Evolutionary conservation across 306 rosid genomes (phyloP).

Genomic region (Herpetospermum pedunculosum): DNA sequence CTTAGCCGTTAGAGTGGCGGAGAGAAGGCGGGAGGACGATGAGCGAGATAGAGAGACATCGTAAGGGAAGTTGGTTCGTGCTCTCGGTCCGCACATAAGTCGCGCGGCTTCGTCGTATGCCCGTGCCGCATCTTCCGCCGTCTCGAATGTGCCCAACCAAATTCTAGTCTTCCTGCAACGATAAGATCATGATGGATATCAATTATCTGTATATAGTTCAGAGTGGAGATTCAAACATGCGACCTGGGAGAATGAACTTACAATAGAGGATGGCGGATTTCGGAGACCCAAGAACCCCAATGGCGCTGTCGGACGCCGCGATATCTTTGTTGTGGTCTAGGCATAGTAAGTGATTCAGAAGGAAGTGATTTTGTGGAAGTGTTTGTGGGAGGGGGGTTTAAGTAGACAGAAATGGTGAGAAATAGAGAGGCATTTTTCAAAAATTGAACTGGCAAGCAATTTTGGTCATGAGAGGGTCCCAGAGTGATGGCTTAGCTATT

Average conservation of each 20-base stretch:
- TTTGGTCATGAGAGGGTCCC: constrained; percentile 14
- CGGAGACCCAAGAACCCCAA: constrained; percentile 99
- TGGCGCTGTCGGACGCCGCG: constrained; percentile 98
- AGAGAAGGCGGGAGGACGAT: constrained; percentile 76
- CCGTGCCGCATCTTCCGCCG: constrained; percentile 88
- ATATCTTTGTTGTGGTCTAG: constrained; percentile 81
- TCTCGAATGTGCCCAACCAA: constrained; percentile 93
- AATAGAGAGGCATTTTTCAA: constrained; percentile 17
- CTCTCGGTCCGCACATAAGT: constrained; percentile 81
- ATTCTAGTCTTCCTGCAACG: constrained; percentile 79
- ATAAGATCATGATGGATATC: background rate
- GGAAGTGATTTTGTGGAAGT: background rate
- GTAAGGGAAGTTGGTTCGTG: constrained; percentile 81
- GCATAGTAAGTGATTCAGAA: constrained; percentile 34
- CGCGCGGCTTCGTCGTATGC: constrained; percentile 96
- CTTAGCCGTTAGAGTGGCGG: constrained; percentile 76
- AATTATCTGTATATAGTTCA: background rate
- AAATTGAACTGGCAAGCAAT: constrained; percentile 29
- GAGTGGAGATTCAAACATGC: constrained; percentile 20
- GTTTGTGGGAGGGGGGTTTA: constrained; percentile 13
- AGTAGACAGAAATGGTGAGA: constrained; percentile 2
- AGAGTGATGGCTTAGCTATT: background rate
- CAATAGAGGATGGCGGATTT: constrained; percentile 92
- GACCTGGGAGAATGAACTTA: constrained; percentile 19
- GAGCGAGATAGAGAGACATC: constrained; percentile 62